phyloP scores from a whole-genome alignment of 2,329 filamentous ascomycete genomes.

The Pezicula radicicola region DNA sequence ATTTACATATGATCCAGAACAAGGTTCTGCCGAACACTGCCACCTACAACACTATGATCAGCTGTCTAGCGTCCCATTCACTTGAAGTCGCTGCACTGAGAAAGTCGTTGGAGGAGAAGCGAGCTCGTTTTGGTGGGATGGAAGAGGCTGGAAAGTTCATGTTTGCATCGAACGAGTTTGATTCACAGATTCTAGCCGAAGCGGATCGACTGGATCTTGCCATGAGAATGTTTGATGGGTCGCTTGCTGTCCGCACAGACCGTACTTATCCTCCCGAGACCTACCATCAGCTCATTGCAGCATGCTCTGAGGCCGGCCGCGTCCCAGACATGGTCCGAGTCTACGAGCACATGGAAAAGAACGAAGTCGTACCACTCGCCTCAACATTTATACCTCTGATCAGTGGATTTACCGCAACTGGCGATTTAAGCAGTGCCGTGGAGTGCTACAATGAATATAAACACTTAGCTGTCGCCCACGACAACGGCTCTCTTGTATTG shows the following conservation, averaged over 20 bases:
- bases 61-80: slow-evolving; percentile 75
- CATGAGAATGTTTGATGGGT: slow-evolving; percentile 79
- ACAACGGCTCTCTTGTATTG: slow-evolving; percentile 67
- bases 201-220: slow-evolving; percentile 86
- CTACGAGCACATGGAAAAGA: slow-evolving; percentile 86
- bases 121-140: slow-evolving; percentile 80
- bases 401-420: slow-evolving; percentile 78
- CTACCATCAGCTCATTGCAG: slow-evolving; percentile 81
- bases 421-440: slow-evolving; percentile 83
- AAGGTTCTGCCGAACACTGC: slow-evolving; percentile 77
- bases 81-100: slow-evolving; percentile 75
- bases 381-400: slow-evolving; percentile 93
- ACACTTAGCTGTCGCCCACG: slow-evolving; percentile 78
- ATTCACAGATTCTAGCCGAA: slow-evolving; percentile 80
- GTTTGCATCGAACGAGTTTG: slow-evolving; percentile 82
- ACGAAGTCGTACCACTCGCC: slow-evolving; percentile 70
- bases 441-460: slow-evolving; percentile 97
- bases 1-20: slow-evolving; percentile 91
- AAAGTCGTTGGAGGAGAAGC: slow-evolving; percentile 73
- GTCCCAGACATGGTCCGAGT: slow-evolving; percentile 87
- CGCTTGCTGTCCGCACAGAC: slow-evolving; percentile 55
- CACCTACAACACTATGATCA: slow-evolving; percentile 86
- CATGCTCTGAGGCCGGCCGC: slow-evolving; percentile 78
- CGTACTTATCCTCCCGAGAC: slow-evolving; percentile 73
- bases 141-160: slow-evolving; percentile 83